Evolutionary conservation across 169 alveolate species (phyloP).

Genomic region (Babesia bovis): DNA sequence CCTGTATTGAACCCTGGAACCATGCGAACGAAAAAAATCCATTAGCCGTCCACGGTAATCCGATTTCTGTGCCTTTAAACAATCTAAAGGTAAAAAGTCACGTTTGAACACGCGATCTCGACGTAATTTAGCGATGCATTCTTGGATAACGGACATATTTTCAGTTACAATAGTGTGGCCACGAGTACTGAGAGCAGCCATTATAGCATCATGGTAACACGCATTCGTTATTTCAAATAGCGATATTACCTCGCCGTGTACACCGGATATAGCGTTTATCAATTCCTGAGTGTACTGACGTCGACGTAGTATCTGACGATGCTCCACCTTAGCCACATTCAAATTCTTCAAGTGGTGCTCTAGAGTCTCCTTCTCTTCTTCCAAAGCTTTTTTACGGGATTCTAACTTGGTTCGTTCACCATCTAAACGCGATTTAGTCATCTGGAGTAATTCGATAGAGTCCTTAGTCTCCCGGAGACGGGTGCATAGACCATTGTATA

Average conservation of each 20-base stretch:
- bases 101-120: constrained; percentile 58
- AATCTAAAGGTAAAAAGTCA: constrained; percentile 70
- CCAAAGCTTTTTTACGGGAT: constrained; percentile 4
- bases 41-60: constrained; percentile 23
- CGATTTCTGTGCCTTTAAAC: constrained; percentile 50
- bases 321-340: constrained; percentile 66
- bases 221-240: constrained; percentile 67
- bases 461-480: constrained; percentile 44
- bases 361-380: constrained; percentile 47
- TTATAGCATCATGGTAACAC: constrained; percentile 62
- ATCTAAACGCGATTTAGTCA: constrained; percentile 32
- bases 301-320: constrained; percentile 52
- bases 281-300: constrained; percentile 59
- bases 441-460: constrained; percentile 48
- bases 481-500: constrained; percentile 26
- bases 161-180: constrained; percentile 63
- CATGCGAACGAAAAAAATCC: constrained; percentile 9
- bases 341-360: constrained; percentile 58
- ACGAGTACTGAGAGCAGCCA: constrained; percentile 66
- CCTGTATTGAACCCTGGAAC: constrained; percentile 19
- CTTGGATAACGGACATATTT: constrained; percentile 43
- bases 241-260: constrained; percentile 69
- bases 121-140: constrained; percentile 62
- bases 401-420: constrained; percentile 20
- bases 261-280: constrained; percentile 50